Evolutionary conservation across 331 rosid species (phyloP), one percentile per base, ranked within the genome.

Genomic region (Spiraea crenata): DNA sequence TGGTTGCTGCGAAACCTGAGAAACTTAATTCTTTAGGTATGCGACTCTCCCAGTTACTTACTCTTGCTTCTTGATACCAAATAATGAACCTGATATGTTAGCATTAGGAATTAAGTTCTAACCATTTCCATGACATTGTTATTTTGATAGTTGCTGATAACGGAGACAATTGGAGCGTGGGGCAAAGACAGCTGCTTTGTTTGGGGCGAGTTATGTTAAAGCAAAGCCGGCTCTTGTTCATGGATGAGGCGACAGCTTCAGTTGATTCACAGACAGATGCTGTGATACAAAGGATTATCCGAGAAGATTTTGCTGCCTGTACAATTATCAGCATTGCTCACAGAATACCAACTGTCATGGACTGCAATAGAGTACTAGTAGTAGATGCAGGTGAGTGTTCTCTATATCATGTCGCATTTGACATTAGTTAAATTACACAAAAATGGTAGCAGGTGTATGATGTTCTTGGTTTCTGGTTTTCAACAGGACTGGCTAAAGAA

Each of bases 111-210:
- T 34, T 34, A 34, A 14, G 65, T 34, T 9, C 74, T 70, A 56
- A 70, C 7, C 44, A 3, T 31, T 34, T 55, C 44, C 40, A 14
- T 19, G 3, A 31, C 14, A 5, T 57, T 65, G 31, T 70, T 20
- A 45, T 0, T 20, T 67, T 39, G 41, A 1, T 45, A 93, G 96
- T 87, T 82, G 87, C 81, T 56, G 91, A 89, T 58, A 74, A 76
- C 61, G 98, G 97, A 74, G 97, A 89, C 70, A 93, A 90, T 72
- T 93, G 96, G 96, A 93, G 98, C 50, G 98, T 93, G 74, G 98
- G 98, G 50, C 97, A 93, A 76, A 89, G 97, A 78, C 97, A 93
- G 72, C 89, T 93, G 54, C 88, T 93, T 9, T 93, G 98, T 70
- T 82, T 93, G 69, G 97, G 97, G 42, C 63, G 98, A 58, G 97